Evolutionary conservation across 1,284 basidiomycete genomes (phyloP).

Genomic region (Ustilago esculenta): DNA sequence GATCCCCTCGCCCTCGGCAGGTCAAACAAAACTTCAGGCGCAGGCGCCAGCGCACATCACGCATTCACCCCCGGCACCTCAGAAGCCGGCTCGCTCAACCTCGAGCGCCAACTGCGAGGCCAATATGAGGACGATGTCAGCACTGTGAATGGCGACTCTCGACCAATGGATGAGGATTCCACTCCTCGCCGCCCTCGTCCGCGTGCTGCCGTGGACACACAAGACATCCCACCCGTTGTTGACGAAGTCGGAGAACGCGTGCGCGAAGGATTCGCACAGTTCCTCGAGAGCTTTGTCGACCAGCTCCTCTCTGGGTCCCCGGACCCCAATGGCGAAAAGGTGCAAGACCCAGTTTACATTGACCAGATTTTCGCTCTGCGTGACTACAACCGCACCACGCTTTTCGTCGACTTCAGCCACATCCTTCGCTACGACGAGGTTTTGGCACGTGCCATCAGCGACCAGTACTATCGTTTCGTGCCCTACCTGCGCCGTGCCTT

Average conservation of each 20-base stretch:
- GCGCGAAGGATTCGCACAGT: constrained; percentile 86
- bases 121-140: constrained; percentile 40
- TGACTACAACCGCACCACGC: constrained; percentile 89
- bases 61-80: constrained; percentile 42
- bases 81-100: constrained; percentile 40
- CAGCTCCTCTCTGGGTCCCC: constrained; percentile 71
- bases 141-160: constrained; percentile 35
- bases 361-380: constrained; percentile 92
- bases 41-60: constrained; percentile 23
- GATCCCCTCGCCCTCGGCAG: constrained; percentile 44
- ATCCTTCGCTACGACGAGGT: constrained; percentile 88
- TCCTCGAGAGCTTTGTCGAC: constrained; percentile 89
- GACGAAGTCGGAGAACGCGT: constrained; percentile 94
- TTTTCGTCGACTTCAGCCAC: constrained; percentile 95
- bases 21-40: constrained; percentile 29
- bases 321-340: constrained; percentile 68
- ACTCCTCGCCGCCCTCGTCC: constrained; percentile 43
- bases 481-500: constrained; percentile 92
- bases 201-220: constrained; percentile 51
- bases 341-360: constrained; percentile 75
- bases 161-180: constrained; percentile 42
- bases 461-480: constrained; percentile 87
- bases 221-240: constrained; percentile 81
- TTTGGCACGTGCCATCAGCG: constrained; percentile 88
- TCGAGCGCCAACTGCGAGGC: constrained; percentile 35